Percentiles rank a stretch among this genome's conserved stretches.
phyloP scores from a whole-genome alignment of 169 alveolate genomes.

The Plasmodium berghei region DNA sequence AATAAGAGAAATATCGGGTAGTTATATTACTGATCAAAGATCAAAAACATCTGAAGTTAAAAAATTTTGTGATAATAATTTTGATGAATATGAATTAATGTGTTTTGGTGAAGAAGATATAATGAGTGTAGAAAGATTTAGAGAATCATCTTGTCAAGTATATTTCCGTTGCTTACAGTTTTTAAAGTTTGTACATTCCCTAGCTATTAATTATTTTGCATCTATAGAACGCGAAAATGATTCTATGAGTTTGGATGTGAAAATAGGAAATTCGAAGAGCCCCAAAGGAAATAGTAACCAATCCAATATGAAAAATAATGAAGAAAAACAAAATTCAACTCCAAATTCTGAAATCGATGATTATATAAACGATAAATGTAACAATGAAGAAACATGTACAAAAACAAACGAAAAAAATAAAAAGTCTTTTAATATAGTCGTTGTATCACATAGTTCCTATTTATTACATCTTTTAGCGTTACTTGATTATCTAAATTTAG shows the following conservation, averaged over 20 bases:
- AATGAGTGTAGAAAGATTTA: constrained; percentile 12
- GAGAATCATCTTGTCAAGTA: constrained; percentile 69
- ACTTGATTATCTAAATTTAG: constrained; percentile 59
- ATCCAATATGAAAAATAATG: neutral
- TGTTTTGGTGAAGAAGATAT: constrained; percentile 64
- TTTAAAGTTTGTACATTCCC: constrained; percentile 40
- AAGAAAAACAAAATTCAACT: neutral
- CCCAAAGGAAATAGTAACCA: neutral
- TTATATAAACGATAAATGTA: neutral
- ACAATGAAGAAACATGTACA: neutral
- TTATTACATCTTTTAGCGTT: constrained; percentile 41
- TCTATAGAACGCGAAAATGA: constrained; percentile 19
- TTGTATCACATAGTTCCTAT: constrained; percentile 74
- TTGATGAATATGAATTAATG: constrained; percentile 53
- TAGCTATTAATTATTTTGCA: constrained; percentile 62
- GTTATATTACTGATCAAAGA: constrained; percentile 52
- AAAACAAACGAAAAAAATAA: neutral
- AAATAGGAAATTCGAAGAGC: neutral
- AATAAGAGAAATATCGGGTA: constrained; percentile 50
- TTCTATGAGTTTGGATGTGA: neutral
- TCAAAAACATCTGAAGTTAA: constrained; percentile 50
- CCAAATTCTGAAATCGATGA: neutral
- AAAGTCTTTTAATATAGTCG: constrained; percentile 13
- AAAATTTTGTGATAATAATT: constrained; percentile 51
- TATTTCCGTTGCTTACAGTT: constrained; percentile 66